Conservation (phyloP, 345 rosid species). For the Theobroma cacao region DNA sequence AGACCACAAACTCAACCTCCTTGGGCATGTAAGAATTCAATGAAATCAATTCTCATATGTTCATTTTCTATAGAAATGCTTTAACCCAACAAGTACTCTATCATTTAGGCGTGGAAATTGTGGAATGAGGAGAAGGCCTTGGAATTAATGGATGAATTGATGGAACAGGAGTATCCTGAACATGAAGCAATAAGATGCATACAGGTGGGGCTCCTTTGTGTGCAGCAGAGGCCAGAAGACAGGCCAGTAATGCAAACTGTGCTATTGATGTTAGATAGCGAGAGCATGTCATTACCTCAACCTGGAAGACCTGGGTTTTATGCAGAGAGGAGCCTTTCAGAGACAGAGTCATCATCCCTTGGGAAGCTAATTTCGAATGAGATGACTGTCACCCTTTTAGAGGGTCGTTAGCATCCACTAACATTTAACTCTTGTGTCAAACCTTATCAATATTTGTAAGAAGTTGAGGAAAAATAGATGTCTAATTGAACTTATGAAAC, state of each 20-base stretch:
- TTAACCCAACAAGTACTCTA: background rate
- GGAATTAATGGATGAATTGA: slow-evolving; percentile 38
- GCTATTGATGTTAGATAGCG: slow-evolving; percentile 46
- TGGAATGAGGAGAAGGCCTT: slow-evolving; percentile 30
- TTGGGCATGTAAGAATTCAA: slow-evolving; percentile 40
- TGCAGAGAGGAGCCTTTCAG: slow-evolving; percentile 8
- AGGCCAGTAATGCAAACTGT: slow-evolving; percentile 54
- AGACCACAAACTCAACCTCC: slow-evolving; percentile 25
- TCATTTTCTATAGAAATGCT: background rate
- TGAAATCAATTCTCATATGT: background rate
- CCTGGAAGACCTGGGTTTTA: slow-evolving; percentile 43
- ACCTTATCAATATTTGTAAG: background rate
- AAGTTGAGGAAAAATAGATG: background rate
- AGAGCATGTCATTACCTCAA: slow-evolving; percentile 20
- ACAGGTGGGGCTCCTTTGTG: slow-evolving; percentile 67
- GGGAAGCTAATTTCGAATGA: slow-evolving; percentile 10
- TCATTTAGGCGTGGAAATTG: slow-evolving; percentile 46
- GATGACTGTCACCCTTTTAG: slow-evolving; percentile 4
- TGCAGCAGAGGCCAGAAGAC: slow-evolving; percentile 42
- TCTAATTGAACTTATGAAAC: no score
- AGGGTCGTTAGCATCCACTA: slow-evolving; percentile 9
- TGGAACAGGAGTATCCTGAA: slow-evolving; percentile 19
- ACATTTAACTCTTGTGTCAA: background rate
- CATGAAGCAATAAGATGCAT: slow-evolving; percentile 41
- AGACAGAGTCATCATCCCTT: slow-evolving; percentile 22